Percentiles rank a stretch among this genome's conserved stretches.
phyloP scores from a whole-genome alignment of 2,329 filamentous ascomycete species.

The Colletotrichum liriopes region DNA sequence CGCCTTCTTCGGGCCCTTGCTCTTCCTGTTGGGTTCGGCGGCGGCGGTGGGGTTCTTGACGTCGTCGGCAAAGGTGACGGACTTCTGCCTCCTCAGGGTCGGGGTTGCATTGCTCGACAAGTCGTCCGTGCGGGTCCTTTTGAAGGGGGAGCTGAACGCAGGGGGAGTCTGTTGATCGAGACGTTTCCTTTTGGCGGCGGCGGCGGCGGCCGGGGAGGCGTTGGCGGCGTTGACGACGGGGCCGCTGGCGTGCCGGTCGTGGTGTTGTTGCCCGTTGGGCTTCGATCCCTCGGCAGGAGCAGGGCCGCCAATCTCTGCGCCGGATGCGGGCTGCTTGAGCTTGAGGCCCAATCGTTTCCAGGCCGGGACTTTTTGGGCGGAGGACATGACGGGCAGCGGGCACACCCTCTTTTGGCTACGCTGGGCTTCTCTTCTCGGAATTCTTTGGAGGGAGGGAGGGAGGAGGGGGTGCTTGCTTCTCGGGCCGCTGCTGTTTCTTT shows the following conservation, averaged over 20 bases:
- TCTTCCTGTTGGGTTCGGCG: slow-evolving; percentile 50
- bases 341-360: slow-evolving; percentile 77
- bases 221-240: slow-evolving; percentile 34
- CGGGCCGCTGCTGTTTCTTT: slow-evolving; percentile 27
- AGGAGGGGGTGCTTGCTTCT: slow-evolving; percentile 18
- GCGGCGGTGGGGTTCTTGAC: slow-evolving; percentile 51
- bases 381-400: slow-evolving; percentile 58
- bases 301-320: slow-evolving; percentile 42
- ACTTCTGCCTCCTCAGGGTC: slow-evolving; percentile 57
- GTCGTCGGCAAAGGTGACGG: slow-evolving; percentile 65
- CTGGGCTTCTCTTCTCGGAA: slow-evolving; percentile 7
- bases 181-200: slow-evolving; percentile 45
- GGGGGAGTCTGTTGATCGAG: slow-evolving; percentile 41
- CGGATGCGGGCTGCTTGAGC: slow-evolving; percentile 63
- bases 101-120: slow-evolving; percentile 38
- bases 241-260: slow-evolving; percentile 43
- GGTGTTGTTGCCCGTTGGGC: slow-evolving; percentile 43
- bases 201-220: slow-evolving; percentile 40
- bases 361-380: slow-evolving; percentile 64
- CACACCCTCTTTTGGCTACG: slow-evolving; percentile 39
- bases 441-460: slow-evolving; percentile 21
- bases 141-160: slow-evolving; percentile 47
- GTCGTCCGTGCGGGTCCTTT: slow-evolving; percentile 48
- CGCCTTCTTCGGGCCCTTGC: slow-evolving; percentile 51
- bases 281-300: slow-evolving; percentile 46